A percentile compares a stretch with the other conserved stretches of the same genome.
These are phyloP conservation scores for Sanguinoderma infundibulare DNA, from an alignment of 1,284 basidiomycete species.

Conservation along the genomic window DNA sequence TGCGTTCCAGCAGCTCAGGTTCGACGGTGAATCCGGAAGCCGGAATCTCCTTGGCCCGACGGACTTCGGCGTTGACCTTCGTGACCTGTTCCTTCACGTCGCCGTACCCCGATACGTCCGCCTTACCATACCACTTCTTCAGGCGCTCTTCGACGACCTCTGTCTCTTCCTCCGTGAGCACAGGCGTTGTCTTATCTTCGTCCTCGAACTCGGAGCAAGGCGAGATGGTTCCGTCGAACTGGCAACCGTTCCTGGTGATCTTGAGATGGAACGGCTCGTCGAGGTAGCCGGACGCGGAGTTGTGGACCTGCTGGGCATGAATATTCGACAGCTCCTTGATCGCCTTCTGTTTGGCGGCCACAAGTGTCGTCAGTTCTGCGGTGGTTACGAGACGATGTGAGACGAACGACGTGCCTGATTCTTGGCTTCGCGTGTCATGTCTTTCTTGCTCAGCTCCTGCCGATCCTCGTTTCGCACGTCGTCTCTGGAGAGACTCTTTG, in stretches of 20 bases:
- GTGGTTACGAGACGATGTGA: too few species aligned
- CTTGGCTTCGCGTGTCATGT: too few species aligned
- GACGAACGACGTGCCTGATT: too few species aligned
- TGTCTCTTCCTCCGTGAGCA: too few species aligned
- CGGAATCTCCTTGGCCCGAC: slow-evolving; percentile 35
- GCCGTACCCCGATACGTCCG: slow-evolving; percentile 16
- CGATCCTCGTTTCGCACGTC: too few species aligned
- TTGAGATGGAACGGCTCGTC: slow-evolving; percentile 6
- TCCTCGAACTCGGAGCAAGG: neutral
- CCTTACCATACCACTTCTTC: slow-evolving; percentile 12
- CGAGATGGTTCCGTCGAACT: neutral
- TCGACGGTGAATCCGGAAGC: slow-evolving; percentile 31
- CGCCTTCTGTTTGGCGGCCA: too few species aligned
- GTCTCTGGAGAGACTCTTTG: too few species aligned
- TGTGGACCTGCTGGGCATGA: neutral
- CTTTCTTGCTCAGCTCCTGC: too few species aligned
- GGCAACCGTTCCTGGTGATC: slow-evolving; percentile 3
- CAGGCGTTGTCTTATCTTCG: neutral
- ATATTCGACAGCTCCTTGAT: neutral
- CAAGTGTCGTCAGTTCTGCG: too few species aligned
- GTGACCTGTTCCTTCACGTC: slow-evolving; percentile 21
- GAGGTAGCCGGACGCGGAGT: slow-evolving; percentile 3
- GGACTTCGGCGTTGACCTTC: slow-evolving; percentile 24
- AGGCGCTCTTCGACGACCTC: slow-evolving; percentile 5
- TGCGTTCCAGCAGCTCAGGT: slow-evolving; percentile 22